phyloP scores from a whole-genome alignment of 495 filamentous ascomycete species.

The Tetracladium setigerum region DNA sequence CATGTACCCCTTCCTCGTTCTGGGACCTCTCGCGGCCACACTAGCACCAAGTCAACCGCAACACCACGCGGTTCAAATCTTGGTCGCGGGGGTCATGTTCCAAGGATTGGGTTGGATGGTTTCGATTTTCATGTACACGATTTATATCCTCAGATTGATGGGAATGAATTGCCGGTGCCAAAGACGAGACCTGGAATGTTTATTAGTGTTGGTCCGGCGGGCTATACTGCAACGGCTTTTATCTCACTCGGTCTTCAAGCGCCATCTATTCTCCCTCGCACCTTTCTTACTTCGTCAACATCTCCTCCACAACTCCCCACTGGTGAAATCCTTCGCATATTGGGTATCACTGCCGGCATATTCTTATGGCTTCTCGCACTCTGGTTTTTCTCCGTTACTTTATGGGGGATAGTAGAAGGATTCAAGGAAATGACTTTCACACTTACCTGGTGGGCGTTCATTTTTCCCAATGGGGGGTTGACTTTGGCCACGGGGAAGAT shows the following conservation, averaged over 20 bases:
- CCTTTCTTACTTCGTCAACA: constrained; percentile 15
- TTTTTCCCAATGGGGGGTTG: constrained; percentile 56
- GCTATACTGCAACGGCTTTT: constrained; percentile 60
- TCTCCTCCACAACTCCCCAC: constrained; percentile 12
- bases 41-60: constrained; percentile 33
- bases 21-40: constrained; percentile 38
- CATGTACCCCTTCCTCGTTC: constrained; percentile 46
- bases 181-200: constrained; percentile 46
- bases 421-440: constrained; percentile 40
- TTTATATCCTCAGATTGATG: constrained; percentile 26
- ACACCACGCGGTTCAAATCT: constrained; percentile 32
- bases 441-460: constrained; percentile 48
- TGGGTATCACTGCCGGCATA: constrained; percentile 43
- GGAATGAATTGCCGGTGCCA: constrained; percentile 20
- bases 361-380: constrained; percentile 66
- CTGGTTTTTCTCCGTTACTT: constrained; percentile 58
- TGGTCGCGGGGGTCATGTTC: constrained; percentile 40
- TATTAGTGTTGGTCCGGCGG: constrained; percentile 60
- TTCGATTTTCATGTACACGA: constrained; percentile 40
- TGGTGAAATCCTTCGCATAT: constrained; percentile 35
- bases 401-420: constrained; percentile 40
- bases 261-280: constrained; percentile 24
- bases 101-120: constrained; percentile 45
- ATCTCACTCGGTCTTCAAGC: constrained; percentile 39
- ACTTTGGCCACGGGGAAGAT: constrained; percentile 39